Conservation (phyloP, 192 early-diverging fungal genomes). For the Glomus cerebriforme region DNA sequence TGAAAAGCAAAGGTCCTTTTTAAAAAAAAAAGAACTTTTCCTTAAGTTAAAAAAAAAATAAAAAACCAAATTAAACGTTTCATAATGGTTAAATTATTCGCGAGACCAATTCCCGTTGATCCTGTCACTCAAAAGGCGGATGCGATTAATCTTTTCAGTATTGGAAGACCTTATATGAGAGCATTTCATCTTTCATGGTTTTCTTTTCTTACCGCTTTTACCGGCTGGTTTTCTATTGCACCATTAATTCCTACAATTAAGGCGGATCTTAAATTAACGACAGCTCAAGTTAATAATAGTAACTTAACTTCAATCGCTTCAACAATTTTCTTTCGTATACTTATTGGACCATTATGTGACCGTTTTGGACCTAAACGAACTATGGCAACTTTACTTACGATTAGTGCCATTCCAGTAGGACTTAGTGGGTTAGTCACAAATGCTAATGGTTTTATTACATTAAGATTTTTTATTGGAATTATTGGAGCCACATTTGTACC, state of each 20-base stretch:
- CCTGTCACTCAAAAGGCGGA: conserved; percentile 36
- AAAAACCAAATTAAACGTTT: not conserved
- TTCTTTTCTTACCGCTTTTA: conserved; percentile 46
- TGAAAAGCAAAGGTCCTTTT: too few species aligned
- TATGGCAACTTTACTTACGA: conserved; percentile 57
- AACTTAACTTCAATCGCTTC: conserved; percentile 58
- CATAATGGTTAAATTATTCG: conserved; percentile 31
- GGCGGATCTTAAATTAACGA: conserved; percentile 53
- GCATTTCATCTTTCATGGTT: conserved; percentile 45
- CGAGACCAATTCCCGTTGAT: conserved; percentile 37
- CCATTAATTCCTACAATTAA: conserved; percentile 58
- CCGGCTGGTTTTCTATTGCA: conserved; percentile 64
- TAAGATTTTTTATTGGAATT: conserved; percentile 61
- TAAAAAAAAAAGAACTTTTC: too few species aligned
- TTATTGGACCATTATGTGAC: conserved; percentile 50
- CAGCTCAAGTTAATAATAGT: conserved; percentile 43
- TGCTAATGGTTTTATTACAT: conserved; percentile 47
- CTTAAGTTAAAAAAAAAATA: too few species aligned
- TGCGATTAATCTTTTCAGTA: conserved; percentile 39
- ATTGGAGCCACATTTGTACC: conserved; percentile 69
- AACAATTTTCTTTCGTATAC: conserved; percentile 58
- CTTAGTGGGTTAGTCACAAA: conserved; percentile 48
- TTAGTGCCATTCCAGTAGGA: conserved; percentile 57
- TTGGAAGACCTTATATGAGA: conserved; percentile 43
- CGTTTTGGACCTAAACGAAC: conserved; percentile 47